A percentile compares a stretch with the other conserved stretches of the same genome.
Evolutionary conservation across 768 basidiomycete genomes (phyloP).

Genomic region (Leccinellum albellum): DNA sequence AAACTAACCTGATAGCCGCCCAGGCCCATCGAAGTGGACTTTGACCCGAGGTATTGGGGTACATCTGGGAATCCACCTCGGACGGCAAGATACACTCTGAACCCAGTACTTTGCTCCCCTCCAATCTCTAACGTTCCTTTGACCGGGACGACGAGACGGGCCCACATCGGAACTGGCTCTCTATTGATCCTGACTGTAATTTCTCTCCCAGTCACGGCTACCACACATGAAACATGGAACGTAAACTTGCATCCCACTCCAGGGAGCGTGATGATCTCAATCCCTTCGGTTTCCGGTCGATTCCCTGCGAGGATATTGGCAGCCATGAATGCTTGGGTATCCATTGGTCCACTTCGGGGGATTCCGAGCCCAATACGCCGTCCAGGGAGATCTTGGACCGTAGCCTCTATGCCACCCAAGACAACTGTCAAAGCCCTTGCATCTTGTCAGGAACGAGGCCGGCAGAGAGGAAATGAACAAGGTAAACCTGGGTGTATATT

Average conservation of each 20-base stretch:
- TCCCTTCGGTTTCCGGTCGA: slow-evolving; percentile 41
- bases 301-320: slow-evolving; percentile 64
- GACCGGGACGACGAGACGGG: slow-evolving; percentile 41
- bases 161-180: slow-evolving; percentile 43
- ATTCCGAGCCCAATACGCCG: slow-evolving; percentile 53
- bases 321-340: slow-evolving; percentile 48
- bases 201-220: slow-evolving; percentile 55
- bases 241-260: slow-evolving; percentile 41
- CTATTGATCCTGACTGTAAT: slow-evolving; percentile 43
- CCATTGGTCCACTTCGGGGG: slow-evolving; percentile 64
- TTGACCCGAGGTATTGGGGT: slow-evolving; percentile 56
- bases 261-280: slow-evolving; percentile 52
- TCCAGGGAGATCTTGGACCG: slow-evolving; percentile 53
- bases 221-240: slow-evolving; percentile 47
- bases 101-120: slow-evolving; percentile 34
- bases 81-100: slow-evolving; percentile 54
- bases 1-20: slow-evolving; percentile 53
- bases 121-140: slow-evolving; percentile 42
- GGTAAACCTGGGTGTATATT: slow-evolving; percentile 38
- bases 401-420: slow-evolving; percentile 52
- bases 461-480: neutral
- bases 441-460: neutral
- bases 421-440: slow-evolving; percentile 50
- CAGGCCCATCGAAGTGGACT: slow-evolving; percentile 60
- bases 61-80: slow-evolving; percentile 59